Conservation (phyloP, 805 yeast genomes). For the Cyberlindnera euphorbiiphila region DNA sequence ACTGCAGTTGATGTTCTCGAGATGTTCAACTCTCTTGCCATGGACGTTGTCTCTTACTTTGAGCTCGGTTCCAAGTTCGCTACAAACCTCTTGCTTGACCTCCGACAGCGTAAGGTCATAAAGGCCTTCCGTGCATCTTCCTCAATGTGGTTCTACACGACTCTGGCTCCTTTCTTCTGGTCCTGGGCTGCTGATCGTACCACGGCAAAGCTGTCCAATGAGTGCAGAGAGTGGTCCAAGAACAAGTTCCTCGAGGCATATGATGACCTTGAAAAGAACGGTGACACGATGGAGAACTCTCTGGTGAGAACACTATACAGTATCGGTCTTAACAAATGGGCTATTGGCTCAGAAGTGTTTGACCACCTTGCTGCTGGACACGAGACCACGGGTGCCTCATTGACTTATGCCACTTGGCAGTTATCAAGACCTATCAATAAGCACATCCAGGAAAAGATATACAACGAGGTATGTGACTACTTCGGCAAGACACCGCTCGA, state of each 20-base stretch:
- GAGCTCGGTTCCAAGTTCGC: slow-evolving; percentile 51
- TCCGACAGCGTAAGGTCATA: slow-evolving; percentile 39
- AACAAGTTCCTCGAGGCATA: slow-evolving; percentile 27
- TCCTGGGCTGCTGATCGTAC: slow-evolving; percentile 41
- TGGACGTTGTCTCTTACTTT: slow-evolving; percentile 63
- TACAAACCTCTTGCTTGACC: slow-evolving; percentile 39
- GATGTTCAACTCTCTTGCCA: slow-evolving; percentile 66
- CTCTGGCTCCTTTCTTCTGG: slow-evolving; percentile 54
- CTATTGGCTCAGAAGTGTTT: slow-evolving; percentile 45
- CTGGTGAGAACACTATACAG: slow-evolving; percentile 23
- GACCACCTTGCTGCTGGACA: slow-evolving; percentile 79
- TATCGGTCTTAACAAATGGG: slow-evolving; percentile 25
- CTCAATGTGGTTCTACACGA: slow-evolving; percentile 63
- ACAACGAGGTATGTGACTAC: slow-evolving; percentile 39
- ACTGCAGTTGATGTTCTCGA: slow-evolving; percentile 50
- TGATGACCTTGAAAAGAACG: slow-evolving; percentile 20
- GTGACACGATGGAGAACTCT: slow-evolving; percentile 16
- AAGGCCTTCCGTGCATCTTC: slow-evolving; percentile 46
- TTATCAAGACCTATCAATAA: slow-evolving; percentile 47
- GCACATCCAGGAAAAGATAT: slow-evolving; percentile 43
- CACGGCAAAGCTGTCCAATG: slow-evolving; percentile 35
- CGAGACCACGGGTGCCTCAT: slow-evolving; percentile 66
- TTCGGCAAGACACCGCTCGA: slow-evolving; percentile 32
- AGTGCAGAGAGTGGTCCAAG: slow-evolving; percentile 44
- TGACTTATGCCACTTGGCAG: slow-evolving; percentile 57